Base-by-base conservation (phyloP, 257 asterid species). In the Primulina eburnea region DNA sequence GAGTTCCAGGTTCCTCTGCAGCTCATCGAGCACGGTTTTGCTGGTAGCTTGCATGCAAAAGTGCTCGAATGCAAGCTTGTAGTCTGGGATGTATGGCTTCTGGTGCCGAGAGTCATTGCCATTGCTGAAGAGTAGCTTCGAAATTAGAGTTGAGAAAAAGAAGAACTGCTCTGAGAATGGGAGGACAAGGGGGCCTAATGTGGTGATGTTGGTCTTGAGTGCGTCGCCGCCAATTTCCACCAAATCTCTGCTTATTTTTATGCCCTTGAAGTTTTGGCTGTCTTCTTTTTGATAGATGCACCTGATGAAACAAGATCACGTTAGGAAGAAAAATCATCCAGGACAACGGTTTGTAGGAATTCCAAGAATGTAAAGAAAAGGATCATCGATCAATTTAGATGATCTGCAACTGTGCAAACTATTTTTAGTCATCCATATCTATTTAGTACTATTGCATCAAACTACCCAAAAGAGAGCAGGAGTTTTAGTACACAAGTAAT, bases 41-140 rank as follows among this genome's bases (percentile, higher is more conserved):
- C 99, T 85, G 0, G 99, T 92, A 0, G 99, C 96, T 29, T 90
- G 96, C 40, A 90, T 80, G 52, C 99, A 93, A 81, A 93, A 89
- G 77, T 93, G 99, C 85, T 93, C 99, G 70, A 93, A 93, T 0
- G 99, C 96, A 0, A 90, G 96, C 83, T 88, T 93, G 90, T 89
- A 93, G 65, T 90, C 97, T 0, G 99, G 99, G 70, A 93, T 93
- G 88, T 93, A 93, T 0, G 96, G 98, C 72, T 83, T 88, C 2
- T 75, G 56, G 57, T 83, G 60, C 34, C 64, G 78, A 1, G 91
- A 55, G 2, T 62, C 63, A 14, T 78, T 73, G 0, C 71, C 73
- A 2, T 70, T 43, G 72, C 90, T 85, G 14, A 68, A 71, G 9
- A 91, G 33, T 58, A 82, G 76, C 61, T 86, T 81, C 90, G 92